Conservation (phyloP, 139 green algal genomes). For the Micromonas commoda region DNA sequence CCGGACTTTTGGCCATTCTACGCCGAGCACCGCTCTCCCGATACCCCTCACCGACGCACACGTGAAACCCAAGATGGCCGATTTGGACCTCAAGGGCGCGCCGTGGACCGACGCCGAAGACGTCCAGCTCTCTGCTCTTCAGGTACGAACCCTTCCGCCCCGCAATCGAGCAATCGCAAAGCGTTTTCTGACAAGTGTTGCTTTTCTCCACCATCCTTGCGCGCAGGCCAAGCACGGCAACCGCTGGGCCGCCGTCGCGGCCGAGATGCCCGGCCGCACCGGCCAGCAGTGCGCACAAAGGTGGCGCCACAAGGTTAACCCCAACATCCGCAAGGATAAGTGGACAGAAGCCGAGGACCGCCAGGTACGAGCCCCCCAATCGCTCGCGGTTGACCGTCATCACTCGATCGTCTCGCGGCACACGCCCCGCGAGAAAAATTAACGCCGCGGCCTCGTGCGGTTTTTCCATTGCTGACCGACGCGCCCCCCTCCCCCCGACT, state of each 20-base stretch:
- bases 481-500: not conserved
- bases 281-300: conserved; percentile 80
- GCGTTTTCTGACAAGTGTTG: too few relatives aligned
- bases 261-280: conserved; percentile 64
- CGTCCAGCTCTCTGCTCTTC: not conserved
- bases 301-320: conserved; percentile 85
- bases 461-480: too few relatives aligned
- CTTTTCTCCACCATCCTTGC: not conserved
- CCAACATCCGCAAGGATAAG: conserved; percentile 69
- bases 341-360: conserved; percentile 66
- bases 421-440: too few relatives aligned
- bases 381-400: too few relatives aligned
- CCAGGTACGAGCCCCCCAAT: not conserved
- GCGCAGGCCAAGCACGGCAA: conserved; percentile 45
- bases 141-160: conserved; percentile 35
- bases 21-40: too few relatives aligned
- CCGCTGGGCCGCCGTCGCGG: conserved; percentile 65
- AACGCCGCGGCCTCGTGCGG: too few relatives aligned
- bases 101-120: not conserved
- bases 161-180: too few relatives aligned
- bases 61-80: too few relatives aligned
- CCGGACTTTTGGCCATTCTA: too few relatives aligned
- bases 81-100: not conserved
- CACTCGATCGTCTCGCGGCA: too few relatives aligned
- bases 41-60: too few relatives aligned